Percentiles rank a stretch among this genome's conserved stretches.
These are phyloP conservation scores for Chondrus crispus DNA, from an alignment of 23 red algal genomes.

Conservation along the genomic window DNA sequence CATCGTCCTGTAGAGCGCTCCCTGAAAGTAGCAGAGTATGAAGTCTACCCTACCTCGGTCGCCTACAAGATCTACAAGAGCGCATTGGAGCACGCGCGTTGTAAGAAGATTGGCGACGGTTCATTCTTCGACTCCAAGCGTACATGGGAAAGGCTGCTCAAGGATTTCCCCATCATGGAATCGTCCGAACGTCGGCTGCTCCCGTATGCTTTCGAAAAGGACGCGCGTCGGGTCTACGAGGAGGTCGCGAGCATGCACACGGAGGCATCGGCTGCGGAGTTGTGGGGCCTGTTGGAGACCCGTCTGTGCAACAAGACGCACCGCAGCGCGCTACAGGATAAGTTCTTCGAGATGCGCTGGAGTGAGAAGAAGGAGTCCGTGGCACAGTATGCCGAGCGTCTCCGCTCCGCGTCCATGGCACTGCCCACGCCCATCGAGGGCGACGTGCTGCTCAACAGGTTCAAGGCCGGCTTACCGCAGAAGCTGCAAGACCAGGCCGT, in stretches of 20 bases:
- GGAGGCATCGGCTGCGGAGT: not conserved
- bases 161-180: not conserved
- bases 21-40: not conserved
- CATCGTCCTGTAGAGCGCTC: too few species aligned
- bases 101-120: not conserved
- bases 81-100: not conserved
- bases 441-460: not conserved
- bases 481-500: not conserved
- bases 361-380: not conserved
- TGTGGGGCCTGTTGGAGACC: not conserved
- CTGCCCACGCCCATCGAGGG: not conserved
- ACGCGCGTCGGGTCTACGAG: not conserved
- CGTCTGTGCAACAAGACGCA: not conserved
- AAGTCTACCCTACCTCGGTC: not conserved
- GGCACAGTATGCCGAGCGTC: not conserved
- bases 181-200: not conserved
- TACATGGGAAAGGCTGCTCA: not conserved
- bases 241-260: not conserved
- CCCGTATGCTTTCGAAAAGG: not conserved
- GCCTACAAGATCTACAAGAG: conserved; percentile 22
- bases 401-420: not conserved
- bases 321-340: not conserved
- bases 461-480: not conserved
- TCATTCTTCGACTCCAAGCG: conserved; percentile 11
- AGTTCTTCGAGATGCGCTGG: not conserved